Conservation (phyloP, 805 yeast species). For the Yarrowia alimentaria region DNA sequence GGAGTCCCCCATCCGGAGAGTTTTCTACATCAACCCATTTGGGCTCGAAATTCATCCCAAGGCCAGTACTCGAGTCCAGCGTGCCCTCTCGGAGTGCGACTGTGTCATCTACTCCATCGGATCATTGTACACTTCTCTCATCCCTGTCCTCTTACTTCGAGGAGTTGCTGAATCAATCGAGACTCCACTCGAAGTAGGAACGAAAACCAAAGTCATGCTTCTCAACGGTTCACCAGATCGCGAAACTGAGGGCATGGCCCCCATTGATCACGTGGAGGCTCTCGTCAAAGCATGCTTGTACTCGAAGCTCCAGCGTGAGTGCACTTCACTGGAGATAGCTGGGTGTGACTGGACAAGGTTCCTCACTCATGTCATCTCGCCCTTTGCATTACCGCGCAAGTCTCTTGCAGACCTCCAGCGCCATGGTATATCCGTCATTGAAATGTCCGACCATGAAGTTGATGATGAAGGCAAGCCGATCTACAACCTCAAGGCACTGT, state of each 20-base stretch:
- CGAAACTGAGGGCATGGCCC: conserved; percentile 70
- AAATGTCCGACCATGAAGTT: not conserved
- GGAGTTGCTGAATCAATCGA: conserved; percentile 68
- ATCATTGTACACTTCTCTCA: conserved; percentile 79
- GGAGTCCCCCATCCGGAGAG: conserved; percentile 68
- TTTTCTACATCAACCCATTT: conserved; percentile 79
- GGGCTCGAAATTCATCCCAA: conserved; percentile 82
- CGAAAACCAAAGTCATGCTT: conserved; percentile 52
- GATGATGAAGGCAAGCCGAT: conserved; percentile 22
- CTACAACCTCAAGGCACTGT: conserved; percentile 12
- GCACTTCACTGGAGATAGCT: conserved; percentile 17
- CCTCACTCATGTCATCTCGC: conserved; percentile 16
- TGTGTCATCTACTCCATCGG: conserved; percentile 78
- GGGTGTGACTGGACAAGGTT: conserved; percentile 21
- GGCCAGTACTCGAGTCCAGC: conserved; percentile 62
- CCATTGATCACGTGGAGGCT: conserved; percentile 56
- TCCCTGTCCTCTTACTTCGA: conserved; percentile 71
- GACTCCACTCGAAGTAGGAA: not conserved
- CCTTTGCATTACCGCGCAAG: not conserved
- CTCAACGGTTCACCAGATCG: conserved; percentile 76
- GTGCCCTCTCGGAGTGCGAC: conserved; percentile 49
- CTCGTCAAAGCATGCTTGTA: conserved; percentile 57
- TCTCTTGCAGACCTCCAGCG: not conserved
- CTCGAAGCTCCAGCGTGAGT: conserved; percentile 34
- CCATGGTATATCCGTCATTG: not conserved